Evolutionary conservation across 2,329 filamentous ascomycete genomes (phyloP), one percentile per base, ranked within the genome.

Genomic region (Cytospora chrysosperma): DNA sequence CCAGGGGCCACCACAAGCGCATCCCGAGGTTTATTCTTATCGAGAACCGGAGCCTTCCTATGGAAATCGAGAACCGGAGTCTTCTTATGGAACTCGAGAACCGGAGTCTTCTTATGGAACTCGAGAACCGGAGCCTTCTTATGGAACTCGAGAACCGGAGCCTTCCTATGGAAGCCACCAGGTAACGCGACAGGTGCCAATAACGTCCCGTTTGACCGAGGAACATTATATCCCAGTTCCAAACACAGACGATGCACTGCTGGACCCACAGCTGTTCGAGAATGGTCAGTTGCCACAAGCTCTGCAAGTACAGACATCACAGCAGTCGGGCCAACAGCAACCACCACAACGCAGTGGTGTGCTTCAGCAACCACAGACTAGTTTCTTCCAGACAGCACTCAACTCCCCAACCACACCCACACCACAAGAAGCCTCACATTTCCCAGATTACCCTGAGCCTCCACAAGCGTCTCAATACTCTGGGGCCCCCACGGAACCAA

Each of bases 351-450:
- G 27, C 7, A 26, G 61, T n/a, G 51, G 56, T 19, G 32, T 56
- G 15, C 56, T 63, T n/a, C 61, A 63, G 8, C 61, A 63, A n/a
- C 56, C 61, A 30, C 61, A 64, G 43, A 61, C 63, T 28, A 66
- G 56, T 34, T 66, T 66, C 59, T 66, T 66, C 21, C 65, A 62
- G 47, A 66, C 65, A 8, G 65, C 65, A 3, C 59, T 66, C 13
- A 66, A 66, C 15, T 61, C 65, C 8, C 65, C 65, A n/a, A 53
- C 56, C 54, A 61, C 58, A 17, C 58, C 61, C 24, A 57, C 57
- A 15, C 50, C 40, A 26, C 61, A 61, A 8, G 58, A 56, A 0
- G 54, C 52, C 9, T 30, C 53, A 15, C 61, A 61, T 2, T 50
- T 19, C 3, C 55, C 55, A 19, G 62, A 63, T 26, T 63, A 64